Base-by-base conservation (phyloP, 352 stramenopile species). In the Phytophthora fragariaefolia region DNA sequence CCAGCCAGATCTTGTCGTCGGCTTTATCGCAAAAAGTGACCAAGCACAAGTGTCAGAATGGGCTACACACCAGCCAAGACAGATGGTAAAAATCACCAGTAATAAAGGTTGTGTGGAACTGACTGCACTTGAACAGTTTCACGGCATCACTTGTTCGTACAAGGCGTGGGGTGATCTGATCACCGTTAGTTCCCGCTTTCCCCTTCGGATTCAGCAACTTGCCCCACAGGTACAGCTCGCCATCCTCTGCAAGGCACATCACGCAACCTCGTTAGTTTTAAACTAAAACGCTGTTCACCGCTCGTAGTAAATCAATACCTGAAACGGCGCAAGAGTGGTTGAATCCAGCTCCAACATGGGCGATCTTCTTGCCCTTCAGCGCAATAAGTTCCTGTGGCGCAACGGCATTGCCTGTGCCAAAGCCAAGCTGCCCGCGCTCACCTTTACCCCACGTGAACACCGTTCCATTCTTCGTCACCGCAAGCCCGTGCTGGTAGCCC, bases 381-480 rank as follows among this genome's bases (percentile, higher is more conserved):
- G 88, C 86, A 52, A 95, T 85, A 32, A 96, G 60, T 54, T 94
- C 83, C 45, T 93, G 86, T 24, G 88, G 85, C 12, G 73, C 74
- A 58, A 79, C 81, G 24, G 89, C 68, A 73, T 94, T 96, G 7
- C 83, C 86, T 3, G 82, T 85, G 46, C 85, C 88, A n/a, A 88
- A 93, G 24, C 87, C 87, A 66, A 95, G 69, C 62, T 96, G 82
- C 0, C 86, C 84, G 28, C 89, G 83, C 73, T 96, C 88, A 34
- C 88, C 84, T 45, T 95, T 97, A 13, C 88, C 87, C 87, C 83
- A 94, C 48, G 83, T 80, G 63, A 88, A 96, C 4, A 94, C 86
- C 6, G 83, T 82, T 20, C 85, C 89, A 40, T 75, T 73, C 47
- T 78, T 77, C 0, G 82, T 93, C 49, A 92, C 77, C 1, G 80